phyloP scores from a whole-genome alignment of 1,139 yeast species.

The Yamadazyma spencermartinsiae region DNA sequence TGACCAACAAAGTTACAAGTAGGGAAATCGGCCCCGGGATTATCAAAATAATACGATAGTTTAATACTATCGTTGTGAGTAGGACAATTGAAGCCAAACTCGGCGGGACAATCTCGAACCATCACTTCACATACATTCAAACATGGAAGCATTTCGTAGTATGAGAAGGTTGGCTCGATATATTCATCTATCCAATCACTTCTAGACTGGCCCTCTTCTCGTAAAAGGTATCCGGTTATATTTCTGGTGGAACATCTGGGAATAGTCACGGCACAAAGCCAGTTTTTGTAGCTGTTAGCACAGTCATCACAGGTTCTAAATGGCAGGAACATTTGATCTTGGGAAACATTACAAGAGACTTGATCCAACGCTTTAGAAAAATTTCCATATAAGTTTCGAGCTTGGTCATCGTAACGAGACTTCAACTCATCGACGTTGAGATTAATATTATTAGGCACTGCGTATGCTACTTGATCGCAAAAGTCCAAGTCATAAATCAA shows the following conservation, averaged over 20 bases:
- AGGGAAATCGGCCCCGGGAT: constrained; percentile 25
- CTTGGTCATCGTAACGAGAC: constrained; percentile 61
- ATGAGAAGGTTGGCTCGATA: constrained; percentile 59
- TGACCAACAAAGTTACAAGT: constrained; percentile 55
- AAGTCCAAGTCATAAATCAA: constrained; percentile 73
- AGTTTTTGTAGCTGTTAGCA: constrained; percentile 66
- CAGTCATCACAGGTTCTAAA: constrained; percentile 74
- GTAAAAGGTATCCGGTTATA: constrained; percentile 44
- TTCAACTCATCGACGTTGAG: constrained; percentile 23
- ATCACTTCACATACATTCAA: constrained; percentile 75
- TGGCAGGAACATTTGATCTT: constrained; percentile 75
- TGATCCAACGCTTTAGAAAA: constrained; percentile 78
- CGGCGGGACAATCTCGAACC: constrained; percentile 82
- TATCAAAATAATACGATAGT: constrained; percentile 51
- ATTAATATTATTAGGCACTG: constrained; percentile 65
- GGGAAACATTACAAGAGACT: constrained; percentile 70
- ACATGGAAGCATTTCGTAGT: constrained; percentile 86
- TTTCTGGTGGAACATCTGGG: constrained; percentile 73
- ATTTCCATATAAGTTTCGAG: constrained; percentile 55
- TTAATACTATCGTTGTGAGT: constrained; percentile 32
- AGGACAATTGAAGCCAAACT: constrained; percentile 76
- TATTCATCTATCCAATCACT: constrained; percentile 56
- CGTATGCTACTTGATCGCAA: constrained; percentile 80
- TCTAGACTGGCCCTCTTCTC: constrained; percentile 58
- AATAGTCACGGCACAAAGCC: constrained; percentile 91